phyloP scores from a whole-genome alignment of 2,329 filamentous ascomycete species.

The Epichloe gansuensis region DNA sequence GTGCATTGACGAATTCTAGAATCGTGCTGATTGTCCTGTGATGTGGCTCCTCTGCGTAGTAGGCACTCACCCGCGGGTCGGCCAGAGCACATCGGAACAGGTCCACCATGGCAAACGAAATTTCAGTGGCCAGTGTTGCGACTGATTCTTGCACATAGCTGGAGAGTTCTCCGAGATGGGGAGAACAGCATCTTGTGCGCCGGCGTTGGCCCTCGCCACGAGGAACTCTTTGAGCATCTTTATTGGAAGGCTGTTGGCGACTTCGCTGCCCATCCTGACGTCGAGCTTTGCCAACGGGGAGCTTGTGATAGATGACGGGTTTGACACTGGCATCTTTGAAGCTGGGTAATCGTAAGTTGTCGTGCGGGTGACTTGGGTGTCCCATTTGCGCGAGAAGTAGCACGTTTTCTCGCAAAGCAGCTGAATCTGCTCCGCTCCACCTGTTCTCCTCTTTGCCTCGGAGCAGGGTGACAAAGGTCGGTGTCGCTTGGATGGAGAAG shows the following conservation, averaged over 20 bases:
- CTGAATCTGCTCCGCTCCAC: conserved; percentile 68
- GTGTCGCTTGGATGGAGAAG: conserved; percentile 64
- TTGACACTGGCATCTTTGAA: conserved; percentile 51
- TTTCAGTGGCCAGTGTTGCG: conserved; percentile 44
- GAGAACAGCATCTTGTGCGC: conserved; percentile 52
- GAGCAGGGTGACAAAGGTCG: conserved; percentile 79
- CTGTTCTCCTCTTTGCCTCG: conserved; percentile 63
- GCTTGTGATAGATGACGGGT: conserved; percentile 62
- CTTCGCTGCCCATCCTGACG: conserved; percentile 56
- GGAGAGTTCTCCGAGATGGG: conserved; percentile 55
- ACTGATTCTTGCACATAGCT: conserved; percentile 46
- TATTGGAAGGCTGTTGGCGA: conserved; percentile 47
- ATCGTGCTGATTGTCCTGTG: conserved; percentile 53
- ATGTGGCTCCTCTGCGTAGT: conserved; percentile 63
- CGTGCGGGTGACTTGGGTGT: conserved; percentile 64
- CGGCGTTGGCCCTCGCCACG: conserved; percentile 42
- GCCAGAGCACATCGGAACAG: conserved; percentile 66
- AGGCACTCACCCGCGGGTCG: conserved; percentile 69
- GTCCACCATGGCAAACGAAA: conserved; percentile 74
- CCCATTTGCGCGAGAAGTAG: conserved; percentile 64
- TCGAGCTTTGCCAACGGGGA: conserved; percentile 74
- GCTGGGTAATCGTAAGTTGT: conserved; percentile 55
- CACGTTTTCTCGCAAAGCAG: conserved; percentile 57
- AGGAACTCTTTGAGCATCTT: conserved; percentile 59
- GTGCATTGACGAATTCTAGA: conserved; percentile 44